Percentiles rank a stretch among this genome's conserved stretches.
Evolutionary conservation across 2,329 filamentous ascomycete species (phyloP).

Genomic region (Fusarium pininemorale): DNA sequence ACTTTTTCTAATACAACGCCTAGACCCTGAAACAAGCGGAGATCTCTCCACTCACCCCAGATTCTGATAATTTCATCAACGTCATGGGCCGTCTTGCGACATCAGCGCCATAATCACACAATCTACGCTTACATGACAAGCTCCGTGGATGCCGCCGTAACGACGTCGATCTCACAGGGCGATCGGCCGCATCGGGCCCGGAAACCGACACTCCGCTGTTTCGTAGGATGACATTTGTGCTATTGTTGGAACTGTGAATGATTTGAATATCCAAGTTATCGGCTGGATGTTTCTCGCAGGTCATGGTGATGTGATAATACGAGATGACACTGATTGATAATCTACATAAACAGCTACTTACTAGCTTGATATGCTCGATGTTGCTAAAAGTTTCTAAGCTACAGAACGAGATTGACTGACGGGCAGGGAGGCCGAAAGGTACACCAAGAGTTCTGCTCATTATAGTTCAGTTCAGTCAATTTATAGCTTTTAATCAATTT

Average conservation of each 20-base stretch:
- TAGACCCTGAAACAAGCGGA: constrained; percentile 15
- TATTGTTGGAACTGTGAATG: neutral
- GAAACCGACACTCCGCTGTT: constrained; percentile 22
- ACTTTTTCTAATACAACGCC: constrained; percentile 1
- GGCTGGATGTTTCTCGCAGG: neutral
- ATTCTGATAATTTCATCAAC: constrained; percentile 10
- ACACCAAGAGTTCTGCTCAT: neutral
- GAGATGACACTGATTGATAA: constrained; percentile 1
- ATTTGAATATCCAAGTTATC: neutral
- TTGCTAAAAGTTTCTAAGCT: neutral
- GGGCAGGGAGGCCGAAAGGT: neutral
- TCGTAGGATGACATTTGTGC: neutral
- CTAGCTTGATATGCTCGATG: neutral
- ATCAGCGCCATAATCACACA: constrained; percentile 44
- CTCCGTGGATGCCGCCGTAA: neutral
- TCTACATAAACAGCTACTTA: neutral
- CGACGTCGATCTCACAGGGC: constrained; percentile 10
- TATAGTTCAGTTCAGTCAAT: neutral
- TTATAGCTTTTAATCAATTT: constrained; percentile 3
- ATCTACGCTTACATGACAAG: constrained; percentile 17
- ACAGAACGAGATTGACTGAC: neutral
- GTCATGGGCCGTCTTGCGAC: constrained; percentile 35
- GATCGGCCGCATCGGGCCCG: constrained; percentile 32
- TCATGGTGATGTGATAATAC: neutral
- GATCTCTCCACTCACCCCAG: constrained; percentile 34